Evolutionary conservation across 2,329 filamentous ascomycete genomes (phyloP).

Genomic region (Verticillium dahliae): DNA sequence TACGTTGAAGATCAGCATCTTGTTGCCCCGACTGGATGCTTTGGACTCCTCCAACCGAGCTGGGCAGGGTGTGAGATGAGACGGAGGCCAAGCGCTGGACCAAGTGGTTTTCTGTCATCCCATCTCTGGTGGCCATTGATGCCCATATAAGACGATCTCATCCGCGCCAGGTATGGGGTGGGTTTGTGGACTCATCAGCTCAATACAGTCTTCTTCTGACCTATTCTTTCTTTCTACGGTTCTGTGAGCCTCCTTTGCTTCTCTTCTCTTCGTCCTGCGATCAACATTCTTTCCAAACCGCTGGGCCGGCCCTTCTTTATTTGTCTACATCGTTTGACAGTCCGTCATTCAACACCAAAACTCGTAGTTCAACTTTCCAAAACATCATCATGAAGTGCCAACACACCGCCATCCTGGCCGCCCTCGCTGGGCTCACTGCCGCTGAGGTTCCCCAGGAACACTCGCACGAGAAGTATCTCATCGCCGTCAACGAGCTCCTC

Average conservation of each 20-base stretch:
- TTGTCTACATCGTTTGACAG: not conserved
- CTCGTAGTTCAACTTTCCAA: not conserved
- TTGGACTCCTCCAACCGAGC: not conserved
- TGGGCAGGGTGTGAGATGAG: not conserved
- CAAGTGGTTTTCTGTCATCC: not conserved
- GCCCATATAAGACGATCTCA: not conserved
- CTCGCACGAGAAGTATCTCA: conserved; percentile 43
- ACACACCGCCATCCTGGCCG: conserved; percentile 6
- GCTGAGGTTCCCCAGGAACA: conserved; percentile 51
- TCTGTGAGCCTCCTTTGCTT: conserved; percentile 12
- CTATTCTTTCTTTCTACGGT: conserved; percentile 12
- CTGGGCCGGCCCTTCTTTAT: conserved; percentile 13
- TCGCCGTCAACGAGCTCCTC: conserved; percentile 34
- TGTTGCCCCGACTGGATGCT: not conserved
- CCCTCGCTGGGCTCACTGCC: conserved; percentile 6
- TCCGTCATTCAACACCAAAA: not conserved
- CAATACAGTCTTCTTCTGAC: conserved; percentile 5
- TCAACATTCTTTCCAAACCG: conserved; percentile 6
- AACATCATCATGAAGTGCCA: conserved; percentile 11
- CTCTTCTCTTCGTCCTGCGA: conserved; percentile 5
- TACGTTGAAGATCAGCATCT: not conserved
- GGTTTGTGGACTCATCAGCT: conserved; percentile 1
- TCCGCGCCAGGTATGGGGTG: not conserved
- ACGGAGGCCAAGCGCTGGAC: not conserved
- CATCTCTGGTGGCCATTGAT: not conserved